Percentiles rank a stretch among this genome's conserved stretches.
These are phyloP conservation scores for Calonectria honghensis DNA, from an alignment of 2,329 filamentous ascomycete genomes.

Conservation along the genomic window DNA sequence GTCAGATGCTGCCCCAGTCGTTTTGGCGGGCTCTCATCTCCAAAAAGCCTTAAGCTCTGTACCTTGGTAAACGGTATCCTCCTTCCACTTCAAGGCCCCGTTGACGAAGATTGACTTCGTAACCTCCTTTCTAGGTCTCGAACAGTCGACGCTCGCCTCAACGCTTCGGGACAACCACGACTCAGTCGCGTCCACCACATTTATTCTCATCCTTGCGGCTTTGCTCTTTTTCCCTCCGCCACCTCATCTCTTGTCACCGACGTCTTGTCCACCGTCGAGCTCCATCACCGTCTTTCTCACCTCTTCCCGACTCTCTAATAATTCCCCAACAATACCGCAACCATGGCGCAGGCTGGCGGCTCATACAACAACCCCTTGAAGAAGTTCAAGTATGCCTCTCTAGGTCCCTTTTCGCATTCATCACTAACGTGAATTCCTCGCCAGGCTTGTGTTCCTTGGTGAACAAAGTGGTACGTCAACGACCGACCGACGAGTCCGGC, in stretches of 20 bases:
- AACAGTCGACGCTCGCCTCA: constrained; percentile 36
- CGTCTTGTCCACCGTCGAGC: constrained; percentile 11
- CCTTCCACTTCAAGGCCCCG: constrained; percentile 54
- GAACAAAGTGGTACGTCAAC: constrained; percentile 92
- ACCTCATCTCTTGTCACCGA: constrained; percentile 39
- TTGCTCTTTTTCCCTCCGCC: constrained; percentile 25
- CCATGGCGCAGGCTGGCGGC: constrained; percentile 88
- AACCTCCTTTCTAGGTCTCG: constrained; percentile 54
- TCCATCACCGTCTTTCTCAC: constrained; percentile 27
- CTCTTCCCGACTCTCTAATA: constrained; percentile 37
- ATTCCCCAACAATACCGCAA: constrained; percentile 56
- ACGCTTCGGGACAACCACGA: constrained; percentile 47
- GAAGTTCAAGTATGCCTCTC: constrained; percentile 92
- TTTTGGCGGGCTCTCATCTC: constrained; percentile 44
- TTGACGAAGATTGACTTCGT: constrained; percentile 44
- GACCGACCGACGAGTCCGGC: constrained; percentile 44
- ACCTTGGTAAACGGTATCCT: constrained; percentile 48
- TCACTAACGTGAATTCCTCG: constrained; percentile 50
- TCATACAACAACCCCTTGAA: constrained; percentile 99
- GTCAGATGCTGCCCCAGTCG: constrained; percentile 38
- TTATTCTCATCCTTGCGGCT: constrained; percentile 20
- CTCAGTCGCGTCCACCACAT: constrained; percentile 41
- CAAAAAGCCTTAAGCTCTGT: constrained; percentile 25
- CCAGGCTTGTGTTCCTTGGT: constrained; percentile 94
- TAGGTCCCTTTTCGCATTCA: not conserved